Conservation (phyloP, 352 stramenopile species). For the Globisporangium barbulae region DNA sequence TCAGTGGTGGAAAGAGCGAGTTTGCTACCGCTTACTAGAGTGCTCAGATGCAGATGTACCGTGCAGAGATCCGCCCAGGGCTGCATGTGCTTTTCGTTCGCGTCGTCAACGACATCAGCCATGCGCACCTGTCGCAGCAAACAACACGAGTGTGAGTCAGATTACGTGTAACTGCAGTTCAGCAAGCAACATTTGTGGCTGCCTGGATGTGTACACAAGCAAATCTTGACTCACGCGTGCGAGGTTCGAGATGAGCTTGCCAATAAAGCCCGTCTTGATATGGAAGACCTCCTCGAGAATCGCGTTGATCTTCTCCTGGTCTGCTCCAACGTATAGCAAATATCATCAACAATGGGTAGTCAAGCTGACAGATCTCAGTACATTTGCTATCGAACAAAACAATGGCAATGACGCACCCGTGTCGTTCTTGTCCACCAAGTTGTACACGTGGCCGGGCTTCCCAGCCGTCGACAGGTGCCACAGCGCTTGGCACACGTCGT, state of each 20-base stretch:
- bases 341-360: background rate
- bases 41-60: constrained; percentile 24
- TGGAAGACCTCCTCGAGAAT: constrained; percentile 77
- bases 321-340: constrained; percentile 22
- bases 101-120: constrained; percentile 80
- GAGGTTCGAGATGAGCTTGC: constrained; percentile 83
- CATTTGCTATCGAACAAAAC: background rate
- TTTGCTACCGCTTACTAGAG: background rate
- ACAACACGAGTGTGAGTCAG: background rate
- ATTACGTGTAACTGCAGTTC: too few species aligned
- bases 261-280: constrained; percentile 83
- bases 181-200: too few species aligned
- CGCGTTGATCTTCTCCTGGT: constrained; percentile 76
- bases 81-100: constrained; percentile 90
- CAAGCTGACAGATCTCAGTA: background rate
- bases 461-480: constrained; percentile 69
- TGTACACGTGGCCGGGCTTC: constrained; percentile 65
- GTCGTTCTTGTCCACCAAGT: constrained; percentile 84
- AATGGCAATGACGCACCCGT: constrained; percentile 47
- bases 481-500: constrained; percentile 71
- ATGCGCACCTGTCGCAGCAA: constrained; percentile 43
- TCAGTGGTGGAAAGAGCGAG: constrained; percentile 10
- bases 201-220: background rate
- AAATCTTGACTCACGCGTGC: constrained; percentile 33
- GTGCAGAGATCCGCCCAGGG: constrained; percentile 82